phyloP scores from a whole-genome alignment of 176 grass and related monocot genomes.

The Avena atlantica region DNA sequence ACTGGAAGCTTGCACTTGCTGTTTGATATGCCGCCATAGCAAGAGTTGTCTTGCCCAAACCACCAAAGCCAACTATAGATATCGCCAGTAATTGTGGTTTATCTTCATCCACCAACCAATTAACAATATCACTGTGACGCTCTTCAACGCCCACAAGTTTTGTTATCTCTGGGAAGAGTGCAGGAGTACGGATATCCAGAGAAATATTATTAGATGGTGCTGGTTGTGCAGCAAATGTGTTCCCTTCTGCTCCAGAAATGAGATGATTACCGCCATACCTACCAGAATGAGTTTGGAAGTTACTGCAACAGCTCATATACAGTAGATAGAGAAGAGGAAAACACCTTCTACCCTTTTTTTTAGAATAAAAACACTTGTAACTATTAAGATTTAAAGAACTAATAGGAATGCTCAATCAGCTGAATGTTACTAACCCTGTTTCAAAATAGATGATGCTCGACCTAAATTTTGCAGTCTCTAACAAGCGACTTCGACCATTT shows the following conservation, averaged over 20 bases:
- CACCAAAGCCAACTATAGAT: conserved; percentile 47
- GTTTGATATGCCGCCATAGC: conserved; percentile 53
- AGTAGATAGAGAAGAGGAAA: neutral
- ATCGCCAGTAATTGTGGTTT: conserved; percentile 25
- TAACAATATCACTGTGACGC: conserved; percentile 2
- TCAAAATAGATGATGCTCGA: neutral
- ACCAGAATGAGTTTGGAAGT: neutral
- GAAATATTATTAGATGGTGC: neutral
- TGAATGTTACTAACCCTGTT: neutral
- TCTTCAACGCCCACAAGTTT: conserved; percentile 50
- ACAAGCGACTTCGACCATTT: neutral
- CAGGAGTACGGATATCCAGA: neutral
- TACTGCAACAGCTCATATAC: neutral
- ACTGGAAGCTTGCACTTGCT: conserved; percentile 14
- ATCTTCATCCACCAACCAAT: conserved; percentile 28
- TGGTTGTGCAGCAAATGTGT: neutral
- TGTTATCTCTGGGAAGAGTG: conserved; percentile 35
- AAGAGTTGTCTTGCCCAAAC: conserved; percentile 64
- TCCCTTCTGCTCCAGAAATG: conserved; percentile 20
- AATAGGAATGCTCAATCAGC: neutral
- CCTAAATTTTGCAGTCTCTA: neutral
- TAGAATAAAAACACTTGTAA: neutral
- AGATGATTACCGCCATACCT: conserved; percentile 41
- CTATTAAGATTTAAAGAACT: neutral
- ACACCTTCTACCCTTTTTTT: neutral